Evolutionary conservation across 2,329 filamentous ascomycete species (phyloP).

Genomic region (Fusarium irregulare): DNA sequence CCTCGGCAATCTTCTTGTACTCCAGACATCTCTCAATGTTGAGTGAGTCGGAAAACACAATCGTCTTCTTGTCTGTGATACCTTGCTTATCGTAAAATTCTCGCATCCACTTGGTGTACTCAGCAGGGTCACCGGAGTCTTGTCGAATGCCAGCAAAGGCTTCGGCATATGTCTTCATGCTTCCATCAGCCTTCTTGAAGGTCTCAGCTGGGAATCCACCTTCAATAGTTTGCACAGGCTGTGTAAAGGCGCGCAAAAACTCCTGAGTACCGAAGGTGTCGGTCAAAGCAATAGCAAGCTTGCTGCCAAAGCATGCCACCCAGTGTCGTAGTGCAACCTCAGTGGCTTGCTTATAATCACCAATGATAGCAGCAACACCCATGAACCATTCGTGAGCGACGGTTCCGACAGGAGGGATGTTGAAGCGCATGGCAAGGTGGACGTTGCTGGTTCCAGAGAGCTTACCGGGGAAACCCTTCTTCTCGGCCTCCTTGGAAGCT

Average conservation of each 20-base stretch:
- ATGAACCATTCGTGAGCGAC: slow-evolving; percentile 99
- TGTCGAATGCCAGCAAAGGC: slow-evolving; percentile 87
- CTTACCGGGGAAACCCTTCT: slow-evolving; percentile 74
- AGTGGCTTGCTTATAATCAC: slow-evolving; percentile 86
- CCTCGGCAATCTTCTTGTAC: slow-evolving; percentile 87
- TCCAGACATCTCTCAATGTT: slow-evolving; percentile 91
- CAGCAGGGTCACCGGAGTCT: slow-evolving; percentile 86
- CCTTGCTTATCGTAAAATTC: slow-evolving; percentile 82
- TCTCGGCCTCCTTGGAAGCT: slow-evolving; percentile 77
- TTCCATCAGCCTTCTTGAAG: slow-evolving; percentile 54
- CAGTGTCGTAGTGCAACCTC: slow-evolving; percentile 88
- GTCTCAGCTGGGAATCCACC: slow-evolving; percentile 56
- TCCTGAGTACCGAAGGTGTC: slow-evolving; percentile 95
- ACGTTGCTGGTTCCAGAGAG: slow-evolving; percentile 95
- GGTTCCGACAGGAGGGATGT: slow-evolving; percentile 85
- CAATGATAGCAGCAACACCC: slow-evolving; percentile 91
- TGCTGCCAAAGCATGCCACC: slow-evolving; percentile 88
- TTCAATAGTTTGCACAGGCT: slow-evolving; percentile 64
- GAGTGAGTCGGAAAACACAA: slow-evolving; percentile 96
- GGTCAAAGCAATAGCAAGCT: slow-evolving; percentile 88
- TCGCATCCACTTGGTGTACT: slow-evolving; percentile 82
- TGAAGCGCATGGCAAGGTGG: slow-evolving; percentile 94
- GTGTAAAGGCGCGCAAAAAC: slow-evolving; percentile 86
- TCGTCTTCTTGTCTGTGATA: slow-evolving; percentile 83
- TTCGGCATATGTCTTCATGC: slow-evolving; percentile 77